Base-by-base conservation (phyloP, 441 rosid genomes). In the Raphanus hybrid region DNA sequence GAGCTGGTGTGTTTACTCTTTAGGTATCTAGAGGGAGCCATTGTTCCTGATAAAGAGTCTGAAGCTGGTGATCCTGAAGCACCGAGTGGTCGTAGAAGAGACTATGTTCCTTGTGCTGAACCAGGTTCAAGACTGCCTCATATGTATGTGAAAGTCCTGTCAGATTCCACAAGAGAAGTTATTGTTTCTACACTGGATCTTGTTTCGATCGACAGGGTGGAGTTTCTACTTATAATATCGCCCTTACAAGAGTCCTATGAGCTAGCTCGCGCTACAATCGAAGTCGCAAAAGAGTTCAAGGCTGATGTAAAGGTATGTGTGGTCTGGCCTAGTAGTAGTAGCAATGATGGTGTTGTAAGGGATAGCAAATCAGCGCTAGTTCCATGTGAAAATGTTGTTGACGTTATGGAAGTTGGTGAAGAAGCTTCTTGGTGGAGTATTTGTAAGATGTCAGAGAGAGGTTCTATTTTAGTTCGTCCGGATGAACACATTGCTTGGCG, bases 71-170 rank as follows among this genome's bases (percentile, higher is more conserved):
- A 18, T 55, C 60, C 27, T 8, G 84, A 74, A 76, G 84, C 68
- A 18, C 92, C 96, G 0, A 93, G 87, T 64, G 97, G 97, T 75
- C 87, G 87, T 54, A 83, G 97, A 71, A 92, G 92, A 83, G 97
- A 91, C 75, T 96, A 88, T 79, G 80, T 91, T 67, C 98, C 98
- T 73, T 87, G 87, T 72, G 87, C 93, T 45, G 87, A 81, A 82
- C 94, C 99, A 50, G 98, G 99, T 23, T 88, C 89, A 74, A 90
- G 89, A 91, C 84, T 96, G 72, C 98, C 97, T 54, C 98, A 96
- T 84, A 87, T 89, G 88, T 76, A 84, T 65, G 87, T 92, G 62
- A 85, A 67, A 76, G 34, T 78, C 67, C 71, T 90, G 76, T 83
- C 93, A 70, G 82, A 82, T 64, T 32, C 69, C 62, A 64, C 81